Percentiles rank a stretch among this genome's conserved stretches.
Evolutionary conservation across 495 filamentous ascomycete species (phyloP).

Genomic region (Neurospora sp.): DNA sequence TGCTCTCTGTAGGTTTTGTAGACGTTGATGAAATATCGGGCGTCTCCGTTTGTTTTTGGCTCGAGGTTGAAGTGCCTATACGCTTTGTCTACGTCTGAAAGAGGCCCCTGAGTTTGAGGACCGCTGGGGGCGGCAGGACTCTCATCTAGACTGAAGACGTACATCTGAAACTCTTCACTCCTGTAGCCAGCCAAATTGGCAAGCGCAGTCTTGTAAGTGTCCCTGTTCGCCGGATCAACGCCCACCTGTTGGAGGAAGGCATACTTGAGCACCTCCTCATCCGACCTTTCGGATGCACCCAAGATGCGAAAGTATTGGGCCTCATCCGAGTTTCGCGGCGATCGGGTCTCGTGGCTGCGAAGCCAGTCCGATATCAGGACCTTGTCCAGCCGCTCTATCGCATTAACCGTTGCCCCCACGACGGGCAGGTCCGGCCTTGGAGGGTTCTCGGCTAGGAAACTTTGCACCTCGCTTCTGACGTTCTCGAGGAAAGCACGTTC

Average conservation of each 20-base stretch:
- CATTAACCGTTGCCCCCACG: conserved; percentile 9
- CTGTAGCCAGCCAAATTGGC: conserved; percentile 7
- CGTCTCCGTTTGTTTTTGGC: background rate
- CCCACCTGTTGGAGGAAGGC: conserved; percentile 18
- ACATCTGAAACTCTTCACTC: conserved; percentile 15
- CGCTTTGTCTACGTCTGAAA: conserved; percentile 2
- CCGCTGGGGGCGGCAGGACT: background rate
- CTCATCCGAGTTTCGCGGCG: background rate
- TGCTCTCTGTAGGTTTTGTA: conserved; percentile 13
- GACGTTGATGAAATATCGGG: conserved; percentile 10
- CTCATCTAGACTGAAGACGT: conserved; percentile 2
- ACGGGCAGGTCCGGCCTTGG: conserved; percentile 1
- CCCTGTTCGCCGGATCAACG: conserved; percentile 5
- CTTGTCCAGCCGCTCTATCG: conserved; percentile 11
- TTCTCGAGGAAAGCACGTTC: conserved; percentile 24
- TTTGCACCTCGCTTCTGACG: conserved; percentile 25
- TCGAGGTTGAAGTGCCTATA: conserved; percentile 14
- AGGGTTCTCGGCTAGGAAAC: conserved; percentile 11
- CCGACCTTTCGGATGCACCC: conserved; percentile 10
- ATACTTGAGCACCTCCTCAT: conserved; percentile 16
- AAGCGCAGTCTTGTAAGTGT: conserved; percentile 14
- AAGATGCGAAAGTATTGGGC: conserved; percentile 3
- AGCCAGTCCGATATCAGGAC: conserved; percentile 7
- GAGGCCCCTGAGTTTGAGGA: conserved; percentile 2
- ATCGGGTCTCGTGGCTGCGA: background rate